Base-by-base conservation (phyloP, 257 asterid species). In the Petunia secreta region DNA sequence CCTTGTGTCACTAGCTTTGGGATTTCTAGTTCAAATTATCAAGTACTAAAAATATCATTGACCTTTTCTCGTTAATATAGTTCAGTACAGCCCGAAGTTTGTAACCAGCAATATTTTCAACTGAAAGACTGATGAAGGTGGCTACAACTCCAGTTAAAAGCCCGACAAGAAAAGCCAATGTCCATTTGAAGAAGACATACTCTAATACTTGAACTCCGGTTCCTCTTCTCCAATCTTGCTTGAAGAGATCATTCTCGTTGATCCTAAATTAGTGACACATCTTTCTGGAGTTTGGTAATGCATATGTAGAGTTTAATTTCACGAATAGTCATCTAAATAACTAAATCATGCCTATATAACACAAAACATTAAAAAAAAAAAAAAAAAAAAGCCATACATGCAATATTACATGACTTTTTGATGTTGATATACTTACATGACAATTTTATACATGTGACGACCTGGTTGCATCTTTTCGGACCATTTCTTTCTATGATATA, bases 191-290 rank as follows among this genome's bases (percentile, higher is more conserved):
- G 87, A 89, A 90, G 40, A 91, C 55, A 81, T 91, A 91, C 87
- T 92, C 97, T 89, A 94, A 53, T 11, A 91, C 91, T 85, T 91
- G 92, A 4, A 82, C 84, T 83, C 81, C 87, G 57, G 97, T 90
- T 89, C 97, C 85, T 88, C 96, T 90, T 89, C 97, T 90, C 98
- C 98, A 91, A 82, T 92, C 98, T 77, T 94, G 98, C 92, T 94
- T 94, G 91, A 94, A 94, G 60, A 92, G 89, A 85, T 94, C 94
- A 78, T 94, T 94, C 80, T 94, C 98, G 25, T 94, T 92, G 84
- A 94, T 91, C 95, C 97, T 94, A 75, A 44, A 81, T 73, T 77
- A 73, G 38, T 15, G 50, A 38, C 25, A 13, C 10, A 48, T 5
- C 25, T 3, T 48, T 48, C 53, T 48, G 53, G 8, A 5, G 53